Evolutionary conservation across 192 early-diverging fungal species (phyloP), one percentile per base, ranked within the genome.

Genomic region (Phycomyces blakesleeanus): DNA sequence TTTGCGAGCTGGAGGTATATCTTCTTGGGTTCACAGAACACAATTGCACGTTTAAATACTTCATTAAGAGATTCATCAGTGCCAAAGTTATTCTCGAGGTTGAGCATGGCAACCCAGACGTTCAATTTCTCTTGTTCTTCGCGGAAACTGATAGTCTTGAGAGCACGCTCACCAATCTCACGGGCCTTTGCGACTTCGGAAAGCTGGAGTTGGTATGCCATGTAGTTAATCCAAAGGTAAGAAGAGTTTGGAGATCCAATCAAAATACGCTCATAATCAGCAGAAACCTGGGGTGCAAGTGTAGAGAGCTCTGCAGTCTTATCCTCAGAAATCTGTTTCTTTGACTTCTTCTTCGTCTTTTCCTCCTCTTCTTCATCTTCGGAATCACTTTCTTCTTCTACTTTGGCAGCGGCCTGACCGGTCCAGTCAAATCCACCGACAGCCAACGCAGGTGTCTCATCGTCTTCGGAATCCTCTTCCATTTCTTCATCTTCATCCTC

Each of bases 181-280:
- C 97, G 90, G 12, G 97, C 96, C 66, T 95, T 95, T 34, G 81
- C 86, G 34, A 97, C 85, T 76, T 99, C 95, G 0, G 94, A 91
- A 60, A 97, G 78, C 55, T 95, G 87, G 3, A 99, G 78, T 65
- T 98, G 94, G 83, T 92, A 95, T n/a, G 95, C 94, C 95, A 99
- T 99, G 72, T 94, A 99, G 77, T 99, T 95, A 71, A 99, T 93
- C 97, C 97, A 99, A 54, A 99, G 63, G 80, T 87, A 96, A 18
- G 97, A 99, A 57, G 89, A 92, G 79, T 96, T 93, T 50, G 97
- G 97, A 11, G 93, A 96, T 24, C 93, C 92, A 50, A 99, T 77
- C 26, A 99, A 70, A 52, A 98, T 75, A 55, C 96, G 86, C 71
- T 99, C 97, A 72, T 91, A 99, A 69, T 96, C 95, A 14, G 83